phyloP scores from a whole-genome alignment of 176 grass and related monocot species.

The Oropetium thomaeum region DNA sequence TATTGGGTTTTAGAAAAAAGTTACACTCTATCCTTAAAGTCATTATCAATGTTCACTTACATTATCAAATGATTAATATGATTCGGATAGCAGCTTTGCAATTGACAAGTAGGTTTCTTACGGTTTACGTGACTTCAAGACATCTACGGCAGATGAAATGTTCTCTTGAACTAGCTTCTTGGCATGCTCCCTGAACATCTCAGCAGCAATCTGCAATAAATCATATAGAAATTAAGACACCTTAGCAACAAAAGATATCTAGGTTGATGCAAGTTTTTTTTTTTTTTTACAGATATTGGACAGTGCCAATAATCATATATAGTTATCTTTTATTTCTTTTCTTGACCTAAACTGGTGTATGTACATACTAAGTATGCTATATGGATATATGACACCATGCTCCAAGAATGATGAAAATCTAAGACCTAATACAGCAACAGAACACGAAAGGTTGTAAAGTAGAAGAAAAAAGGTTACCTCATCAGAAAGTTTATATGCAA shows the following conservation, averaged over 20 bases:
- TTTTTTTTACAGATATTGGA: constrained; percentile 3
- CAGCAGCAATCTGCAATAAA: constrained; percentile 71
- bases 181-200: constrained; percentile 81
- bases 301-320: constrained; percentile 5
- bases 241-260: constrained; percentile 13
- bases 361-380: constrained; percentile 25
- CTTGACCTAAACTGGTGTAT: background rate
- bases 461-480: constrained; percentile 53
- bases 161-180: constrained; percentile 90
- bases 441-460: background rate
- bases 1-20: constrained; percentile 4
- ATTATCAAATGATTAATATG: constrained; percentile 9
- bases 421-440: constrained; percentile 28
- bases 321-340: background rate
- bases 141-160: constrained; percentile 60
- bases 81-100: background rate
- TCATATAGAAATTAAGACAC: constrained; percentile 20
- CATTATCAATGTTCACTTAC: constrained; percentile 25
- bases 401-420: background rate
- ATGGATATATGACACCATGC: constrained; percentile 4
- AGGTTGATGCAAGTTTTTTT: background rate
- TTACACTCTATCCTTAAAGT: background rate
- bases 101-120: constrained; percentile 45
- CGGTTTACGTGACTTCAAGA: constrained; percentile 69
- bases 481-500: constrained; percentile 90